Evolutionary conservation across 2,329 filamentous ascomycete genomes (phyloP), one percentile per base, ranked within the genome.

Genomic region (Arthroderma uncinatum): DNA sequence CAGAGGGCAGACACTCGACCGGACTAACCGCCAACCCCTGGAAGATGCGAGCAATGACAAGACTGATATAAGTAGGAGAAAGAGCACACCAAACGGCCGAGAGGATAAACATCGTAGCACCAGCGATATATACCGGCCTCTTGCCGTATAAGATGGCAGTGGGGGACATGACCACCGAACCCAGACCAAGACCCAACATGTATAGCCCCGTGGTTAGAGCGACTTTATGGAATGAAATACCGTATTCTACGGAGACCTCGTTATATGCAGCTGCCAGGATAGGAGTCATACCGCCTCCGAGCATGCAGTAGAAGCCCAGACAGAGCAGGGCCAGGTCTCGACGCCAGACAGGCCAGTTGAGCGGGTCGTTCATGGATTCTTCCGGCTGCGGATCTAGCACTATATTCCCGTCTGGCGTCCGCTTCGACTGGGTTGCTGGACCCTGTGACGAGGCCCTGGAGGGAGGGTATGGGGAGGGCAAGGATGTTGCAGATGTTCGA

Each of bases 121-220:
- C 85, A 28, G 79, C 78, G 21, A 97, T 80, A 68, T 97, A 97
- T 0, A 97, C 88, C 0, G 91, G 90, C 10, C 92, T 80, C 72
- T 97, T 97, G 1, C 92, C 93, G 59, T 76, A 96, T 0, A 96
- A 69, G 60, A 97, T 96, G 30, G 92, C 92, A 0, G 91, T 96
- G 0, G 92, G 93, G 0, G 88, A 93, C 65, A 87, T 85, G 55
- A 97, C 67, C 5, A 96, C 84, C 16, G 84, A 89, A 1, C 92
- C 92, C 0, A 96, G 65, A 1, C 91, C 92, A 39, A 97, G 75
- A 0, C 93, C 93, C 81, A 95, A 79, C 91, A 97, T 96, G 74
- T 89, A 96, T 12, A 96, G 74, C 0, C 91, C 91, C 0, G 91
- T 95, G 0, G 92, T 97, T 58, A 95, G 77, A 1, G 92, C 85